These are phyloP conservation scores for Trypanosomatidae sp. DNA, from an alignment of 208 protist species.

Conservation along the genomic window DNA sequence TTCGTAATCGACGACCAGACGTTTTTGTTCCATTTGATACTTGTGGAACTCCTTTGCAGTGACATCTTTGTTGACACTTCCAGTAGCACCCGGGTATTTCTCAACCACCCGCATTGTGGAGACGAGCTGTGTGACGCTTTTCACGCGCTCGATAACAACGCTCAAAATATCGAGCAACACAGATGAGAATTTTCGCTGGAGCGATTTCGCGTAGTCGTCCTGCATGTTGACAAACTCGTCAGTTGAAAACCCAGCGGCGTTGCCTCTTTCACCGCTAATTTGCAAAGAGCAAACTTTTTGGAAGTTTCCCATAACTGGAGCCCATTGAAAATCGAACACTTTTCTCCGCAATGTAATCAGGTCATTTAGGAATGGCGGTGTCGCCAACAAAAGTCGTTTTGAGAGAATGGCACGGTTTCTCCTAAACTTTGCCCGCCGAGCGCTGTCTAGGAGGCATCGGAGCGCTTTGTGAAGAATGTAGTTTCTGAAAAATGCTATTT, in stretches of 20 bases:
- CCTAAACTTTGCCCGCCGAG: constrained; percentile 26
- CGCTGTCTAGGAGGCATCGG: constrained; percentile 30
- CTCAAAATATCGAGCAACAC: constrained; percentile 41
- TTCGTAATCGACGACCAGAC: constrained; percentile 77
- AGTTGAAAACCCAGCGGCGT: constrained; percentile 9
- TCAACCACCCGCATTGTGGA: constrained; percentile 20
- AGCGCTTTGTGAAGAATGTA: constrained; percentile 62
- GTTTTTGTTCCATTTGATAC: constrained; percentile 69
- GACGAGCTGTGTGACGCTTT: not conserved
- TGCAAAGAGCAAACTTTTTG: constrained; percentile 12
- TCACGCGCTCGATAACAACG: constrained; percentile 38
- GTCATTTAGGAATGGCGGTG: constrained; percentile 31
- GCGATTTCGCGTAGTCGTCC: constrained; percentile 30
- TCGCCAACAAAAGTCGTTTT: constrained; percentile 53
- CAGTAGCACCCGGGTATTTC: constrained; percentile 36
- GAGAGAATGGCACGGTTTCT: constrained; percentile 30
- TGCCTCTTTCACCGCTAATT: constrained; percentile 5
- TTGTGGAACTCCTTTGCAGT: constrained; percentile 58
- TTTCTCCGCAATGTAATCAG: constrained; percentile 23
- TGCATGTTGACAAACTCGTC: constrained; percentile 39
- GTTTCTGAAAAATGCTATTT: constrained; percentile 64
- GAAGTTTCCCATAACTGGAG: not conserved
- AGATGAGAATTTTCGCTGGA: constrained; percentile 60
- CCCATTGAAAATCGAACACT: constrained; percentile 34
- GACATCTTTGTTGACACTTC: constrained; percentile 89